phyloP scores from a whole-genome alignment of 768 basidiomycete species.

The Suillus spraguei region DNA sequence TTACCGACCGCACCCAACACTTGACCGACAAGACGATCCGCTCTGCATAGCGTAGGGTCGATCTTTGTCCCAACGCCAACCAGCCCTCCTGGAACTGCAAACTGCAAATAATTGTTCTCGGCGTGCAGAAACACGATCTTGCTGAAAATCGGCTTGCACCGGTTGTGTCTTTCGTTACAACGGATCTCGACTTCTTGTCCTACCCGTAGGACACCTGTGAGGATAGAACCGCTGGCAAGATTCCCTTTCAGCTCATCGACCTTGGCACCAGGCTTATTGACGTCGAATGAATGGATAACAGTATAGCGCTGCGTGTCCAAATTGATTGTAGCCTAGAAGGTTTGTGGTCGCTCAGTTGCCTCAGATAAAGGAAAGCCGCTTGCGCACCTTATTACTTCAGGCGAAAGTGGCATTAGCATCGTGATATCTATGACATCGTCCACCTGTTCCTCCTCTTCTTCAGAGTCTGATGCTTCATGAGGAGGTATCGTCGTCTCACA shows the following conservation, averaged over 20 bases:
- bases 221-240: constrained; percentile 95
- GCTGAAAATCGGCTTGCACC: constrained; percentile 93
- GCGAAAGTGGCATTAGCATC: constrained; percentile 84
- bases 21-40: constrained; percentile 80
- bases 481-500: too few species aligned
- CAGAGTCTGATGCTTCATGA: too few species aligned
- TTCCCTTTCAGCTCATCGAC: constrained; percentile 98
- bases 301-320: constrained; percentile 54
- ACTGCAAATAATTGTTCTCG: constrained; percentile 91
- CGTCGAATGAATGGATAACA: too few species aligned
- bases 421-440: constrained; percentile 61
- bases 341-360: constrained; percentile 5
- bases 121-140: constrained; percentile 90
- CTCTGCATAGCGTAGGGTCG: constrained; percentile 95
- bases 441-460: too few species aligned
- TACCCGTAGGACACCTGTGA: constrained; percentile 87
- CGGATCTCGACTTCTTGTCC: constrained; percentile 96
- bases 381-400: constrained; percentile 82
- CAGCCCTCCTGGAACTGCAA: constrained; percentile 95
- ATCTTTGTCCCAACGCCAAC: constrained; percentile 99
- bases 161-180: constrained; percentile 95
- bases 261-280: constrained; percentile 68
- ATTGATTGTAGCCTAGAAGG: constrained; percentile 88
- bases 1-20: background rate
- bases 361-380: background rate